Percentiles rank a stretch among this genome's conserved stretches.
These are phyloP conservation scores for Paraphoma chrysanthemicola DNA, from an alignment of 2,329 filamentous ascomycete genomes.

Conservation along the genomic window DNA sequence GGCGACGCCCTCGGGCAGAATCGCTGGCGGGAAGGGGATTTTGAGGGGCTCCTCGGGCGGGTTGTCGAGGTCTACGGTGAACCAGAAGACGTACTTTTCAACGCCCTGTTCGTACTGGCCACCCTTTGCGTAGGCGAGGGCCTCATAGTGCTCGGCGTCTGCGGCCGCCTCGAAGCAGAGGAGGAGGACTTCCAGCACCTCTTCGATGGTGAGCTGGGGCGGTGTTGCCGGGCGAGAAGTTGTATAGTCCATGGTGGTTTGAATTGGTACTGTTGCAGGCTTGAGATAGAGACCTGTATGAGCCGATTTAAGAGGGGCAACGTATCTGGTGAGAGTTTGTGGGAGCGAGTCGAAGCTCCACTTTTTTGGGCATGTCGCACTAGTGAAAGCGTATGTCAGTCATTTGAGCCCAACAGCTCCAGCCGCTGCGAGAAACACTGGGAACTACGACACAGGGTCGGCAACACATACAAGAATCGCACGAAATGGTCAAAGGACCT, in stretches of 20 bases:
- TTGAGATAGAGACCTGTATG: too few species aligned
- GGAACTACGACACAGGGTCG: too few species aligned
- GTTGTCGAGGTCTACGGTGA: background rate
- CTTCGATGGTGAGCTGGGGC: background rate
- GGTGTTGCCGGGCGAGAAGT: background rate
- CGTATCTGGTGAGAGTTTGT: too few species aligned
- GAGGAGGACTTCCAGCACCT: slow-evolving; percentile 9
- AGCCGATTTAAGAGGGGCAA: too few species aligned
- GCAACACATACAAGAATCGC: too few species aligned
- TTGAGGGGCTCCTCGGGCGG: background rate
- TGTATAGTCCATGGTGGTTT: background rate
- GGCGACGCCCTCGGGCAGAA: slow-evolving; percentile 1
- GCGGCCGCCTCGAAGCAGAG: slow-evolving; percentile 13
- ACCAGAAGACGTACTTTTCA: background rate
- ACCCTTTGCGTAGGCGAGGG: slow-evolving; percentile 5
- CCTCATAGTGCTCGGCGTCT: background rate
- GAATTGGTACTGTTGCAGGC: background rate
- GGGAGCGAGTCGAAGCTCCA: too few species aligned
- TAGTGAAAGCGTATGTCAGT: too few species aligned
- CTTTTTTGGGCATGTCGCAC: too few species aligned
- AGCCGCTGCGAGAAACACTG: too few species aligned
- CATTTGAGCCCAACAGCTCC: too few species aligned
- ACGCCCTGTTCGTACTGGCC: background rate
- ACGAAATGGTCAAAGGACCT: too few species aligned
- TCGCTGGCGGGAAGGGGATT: slow-evolving; percentile 1